Evolutionary conservation across 2,329 filamentous ascomycete genomes (phyloP).

Genomic region (Phaeoacremonium minimum): DNA sequence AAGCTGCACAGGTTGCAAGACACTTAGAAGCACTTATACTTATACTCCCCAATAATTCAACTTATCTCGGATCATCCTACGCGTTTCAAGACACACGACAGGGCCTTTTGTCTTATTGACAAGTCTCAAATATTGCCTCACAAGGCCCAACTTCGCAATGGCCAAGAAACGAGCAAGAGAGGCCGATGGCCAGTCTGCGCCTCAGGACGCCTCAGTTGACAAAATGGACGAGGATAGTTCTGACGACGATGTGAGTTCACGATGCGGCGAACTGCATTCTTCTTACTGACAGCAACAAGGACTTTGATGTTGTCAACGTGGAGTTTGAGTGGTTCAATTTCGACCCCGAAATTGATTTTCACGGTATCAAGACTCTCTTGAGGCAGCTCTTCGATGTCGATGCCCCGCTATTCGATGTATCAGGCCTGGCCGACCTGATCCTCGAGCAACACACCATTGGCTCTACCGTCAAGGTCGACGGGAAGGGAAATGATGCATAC

Average conservation of each 20-base stretch:
- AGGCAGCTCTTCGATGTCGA: slow-evolving; percentile 92
- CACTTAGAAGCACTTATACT: too few species aligned
- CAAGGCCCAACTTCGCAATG: slow-evolving; percentile 15
- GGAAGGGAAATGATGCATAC: slow-evolving; percentile 87
- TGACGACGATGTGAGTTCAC: slow-evolving; percentile 43
- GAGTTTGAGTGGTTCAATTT: slow-evolving; percentile 99
- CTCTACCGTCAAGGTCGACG: slow-evolving; percentile 95
- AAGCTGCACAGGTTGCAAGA: too few species aligned
- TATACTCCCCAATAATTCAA: too few species aligned
- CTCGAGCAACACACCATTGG: slow-evolving; percentile 83
- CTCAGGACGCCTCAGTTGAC: slow-evolving; percentile 18
- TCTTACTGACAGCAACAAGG: slow-evolving; percentile 43
- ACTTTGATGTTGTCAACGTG: slow-evolving; percentile 87
- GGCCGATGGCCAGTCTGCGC: slow-evolving; percentile 18
- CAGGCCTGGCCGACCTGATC: slow-evolving; percentile 79
- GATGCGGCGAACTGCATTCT: slow-evolving; percentile 1
- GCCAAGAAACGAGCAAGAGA: slow-evolving; percentile 31
- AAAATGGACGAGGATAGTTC: slow-evolving; percentile 42
- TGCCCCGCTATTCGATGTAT: slow-evolving; percentile 79
- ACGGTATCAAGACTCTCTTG: slow-evolving; percentile 84
- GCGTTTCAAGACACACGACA: too few species aligned
- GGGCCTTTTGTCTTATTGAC: too few species aligned
- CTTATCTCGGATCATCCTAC: too few species aligned
- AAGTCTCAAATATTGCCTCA: neutral
- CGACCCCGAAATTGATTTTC: slow-evolving; percentile 83